Percentiles rank a stretch among this genome's conserved stretches.
Conservation (phyloP, 1,139 yeast species). For the Pichia sp. region DNA sequence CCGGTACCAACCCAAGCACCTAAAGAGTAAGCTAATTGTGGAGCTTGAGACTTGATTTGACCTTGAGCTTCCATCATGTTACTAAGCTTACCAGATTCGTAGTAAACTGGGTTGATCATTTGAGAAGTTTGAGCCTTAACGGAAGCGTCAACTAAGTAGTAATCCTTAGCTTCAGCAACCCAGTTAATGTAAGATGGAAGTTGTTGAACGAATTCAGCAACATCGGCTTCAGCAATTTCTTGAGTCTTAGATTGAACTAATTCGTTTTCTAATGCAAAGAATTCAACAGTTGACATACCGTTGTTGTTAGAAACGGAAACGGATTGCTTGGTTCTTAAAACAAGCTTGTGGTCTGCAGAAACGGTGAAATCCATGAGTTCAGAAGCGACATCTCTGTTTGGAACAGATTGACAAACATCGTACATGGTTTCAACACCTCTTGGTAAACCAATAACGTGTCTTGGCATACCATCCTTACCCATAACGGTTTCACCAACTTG, state of each 20-base stretch:
- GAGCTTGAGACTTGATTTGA: neutral
- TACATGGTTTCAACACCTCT: constrained; percentile 42
- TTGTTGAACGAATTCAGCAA: neutral
- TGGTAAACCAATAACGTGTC: constrained; percentile 42
- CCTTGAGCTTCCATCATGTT: neutral
- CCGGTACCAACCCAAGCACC: constrained; percentile 34
- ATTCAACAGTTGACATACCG: constrained; percentile 1
- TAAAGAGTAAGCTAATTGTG: constrained; percentile 34
- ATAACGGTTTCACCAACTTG: constrained; percentile 40
- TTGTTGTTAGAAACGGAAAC: neutral
- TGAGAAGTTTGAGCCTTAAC: constrained; percentile 34
- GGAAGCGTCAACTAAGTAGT: constrained; percentile 22
- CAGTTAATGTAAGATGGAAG: constrained; percentile 30
- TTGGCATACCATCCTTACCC: constrained; percentile 43
- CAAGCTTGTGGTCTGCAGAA: constrained; percentile 36
- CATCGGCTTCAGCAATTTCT: neutral
- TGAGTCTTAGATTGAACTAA: constrained; percentile 2
- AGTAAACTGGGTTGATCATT: constrained; percentile 36
- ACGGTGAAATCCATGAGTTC: constrained; percentile 30
- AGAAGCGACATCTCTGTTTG: constrained; percentile 18
- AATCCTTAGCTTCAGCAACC: constrained; percentile 38
- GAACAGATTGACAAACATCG: constrained; percentile 31
- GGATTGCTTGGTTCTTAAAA: constrained; percentile 25
- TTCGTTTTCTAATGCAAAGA: constrained; percentile 7
- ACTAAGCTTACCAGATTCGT: constrained; percentile 26